phyloP scores from a whole-genome alignment of 257 asterid species.

The Gentiana dahurica region DNA sequence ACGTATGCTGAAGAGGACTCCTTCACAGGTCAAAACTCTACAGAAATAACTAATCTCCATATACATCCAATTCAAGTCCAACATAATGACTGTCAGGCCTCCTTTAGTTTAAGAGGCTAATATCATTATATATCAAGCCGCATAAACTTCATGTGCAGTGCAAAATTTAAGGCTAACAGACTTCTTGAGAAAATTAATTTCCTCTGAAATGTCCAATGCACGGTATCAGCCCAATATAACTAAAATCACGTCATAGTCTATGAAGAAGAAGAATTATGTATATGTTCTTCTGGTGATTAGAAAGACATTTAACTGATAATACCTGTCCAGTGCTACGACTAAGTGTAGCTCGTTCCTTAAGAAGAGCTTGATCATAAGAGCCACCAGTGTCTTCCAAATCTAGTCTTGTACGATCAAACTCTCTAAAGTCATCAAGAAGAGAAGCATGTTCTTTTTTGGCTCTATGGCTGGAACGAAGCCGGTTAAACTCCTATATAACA shows the following conservation, averaged over 20 bases:
- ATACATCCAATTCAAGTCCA: no score
- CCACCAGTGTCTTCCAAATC: conserved; percentile 92
- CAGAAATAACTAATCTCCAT: no score
- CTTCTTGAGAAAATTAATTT: background rate
- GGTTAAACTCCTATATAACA: conserved; percentile 59
- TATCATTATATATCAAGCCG: no score
- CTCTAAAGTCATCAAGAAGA: conserved; percentile 92
- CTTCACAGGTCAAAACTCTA: no score
- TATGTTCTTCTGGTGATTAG: no score
- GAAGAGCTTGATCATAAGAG: conserved; percentile 73
- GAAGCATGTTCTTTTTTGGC: conserved; percentile 97
- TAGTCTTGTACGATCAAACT: conserved; percentile 85
- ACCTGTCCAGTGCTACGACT: conserved; percentile 85
- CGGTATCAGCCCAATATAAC: background rate
- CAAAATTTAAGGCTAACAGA: background rate
- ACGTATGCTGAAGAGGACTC: no score
- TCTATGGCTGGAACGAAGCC: conserved; percentile 79
- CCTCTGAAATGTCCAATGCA: background rate
- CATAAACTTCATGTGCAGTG: no score
- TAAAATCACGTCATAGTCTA: background rate
- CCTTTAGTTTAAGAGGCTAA: no score
- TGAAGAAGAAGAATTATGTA: no score
- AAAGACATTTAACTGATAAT: background rate
- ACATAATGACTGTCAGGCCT: no score
- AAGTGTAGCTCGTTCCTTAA: conserved; percentile 80